A percentile compares a stretch with the other conserved stretches of the same genome.
Evolutionary conservation across 2,329 filamentous ascomycete genomes (phyloP).

Genomic region (Claviceps sp.): DNA sequence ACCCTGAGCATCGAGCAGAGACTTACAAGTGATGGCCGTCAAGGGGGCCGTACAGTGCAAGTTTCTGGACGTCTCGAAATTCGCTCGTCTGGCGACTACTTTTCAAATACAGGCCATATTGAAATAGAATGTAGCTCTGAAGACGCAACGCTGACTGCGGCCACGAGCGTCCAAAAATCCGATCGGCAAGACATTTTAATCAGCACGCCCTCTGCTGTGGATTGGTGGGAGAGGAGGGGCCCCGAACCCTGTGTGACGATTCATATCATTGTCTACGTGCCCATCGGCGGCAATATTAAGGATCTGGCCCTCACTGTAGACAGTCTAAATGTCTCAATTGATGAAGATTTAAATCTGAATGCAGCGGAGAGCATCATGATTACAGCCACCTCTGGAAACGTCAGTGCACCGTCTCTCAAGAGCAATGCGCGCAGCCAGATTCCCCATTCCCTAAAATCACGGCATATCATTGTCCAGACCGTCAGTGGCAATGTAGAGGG

Average conservation of each 20-base stretch:
- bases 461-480: slow-evolving; percentile 27
- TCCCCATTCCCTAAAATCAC: slow-evolving; percentile 29
- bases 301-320: slow-evolving; percentile 22
- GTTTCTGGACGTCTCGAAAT: slow-evolving; percentile 33
- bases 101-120: slow-evolving; percentile 22
- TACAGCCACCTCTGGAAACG: slow-evolving; percentile 23
- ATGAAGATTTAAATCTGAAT: slow-evolving; percentile 25
- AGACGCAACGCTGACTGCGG: slow-evolving; percentile 25
- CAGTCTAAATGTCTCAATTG: slow-evolving; percentile 27
- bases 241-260: slow-evolving; percentile 13
- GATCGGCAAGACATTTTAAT: slow-evolving; percentile 25
- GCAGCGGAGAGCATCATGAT: slow-evolving; percentile 18
- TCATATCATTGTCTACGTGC: slow-evolving; percentile 32
- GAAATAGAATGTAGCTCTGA: slow-evolving; percentile 33
- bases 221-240: slow-evolving; percentile 15
- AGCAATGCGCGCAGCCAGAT: slow-evolving; percentile 10
- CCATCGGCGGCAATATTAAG: slow-evolving; percentile 24
- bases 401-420: slow-evolving; percentile 12
- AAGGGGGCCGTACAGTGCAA: slow-evolving; percentile 17
- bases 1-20: slow-evolving; percentile 28
- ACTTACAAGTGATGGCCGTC: slow-evolving; percentile 11
- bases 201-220: slow-evolving; percentile 22
- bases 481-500: slow-evolving; percentile 31
- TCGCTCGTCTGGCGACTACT: slow-evolving; percentile 19
- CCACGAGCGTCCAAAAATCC: slow-evolving; percentile 13